Evolutionary conservation across 2,329 filamentous ascomycete genomes (phyloP).

Genomic region (Pseudonectria buxi): DNA sequence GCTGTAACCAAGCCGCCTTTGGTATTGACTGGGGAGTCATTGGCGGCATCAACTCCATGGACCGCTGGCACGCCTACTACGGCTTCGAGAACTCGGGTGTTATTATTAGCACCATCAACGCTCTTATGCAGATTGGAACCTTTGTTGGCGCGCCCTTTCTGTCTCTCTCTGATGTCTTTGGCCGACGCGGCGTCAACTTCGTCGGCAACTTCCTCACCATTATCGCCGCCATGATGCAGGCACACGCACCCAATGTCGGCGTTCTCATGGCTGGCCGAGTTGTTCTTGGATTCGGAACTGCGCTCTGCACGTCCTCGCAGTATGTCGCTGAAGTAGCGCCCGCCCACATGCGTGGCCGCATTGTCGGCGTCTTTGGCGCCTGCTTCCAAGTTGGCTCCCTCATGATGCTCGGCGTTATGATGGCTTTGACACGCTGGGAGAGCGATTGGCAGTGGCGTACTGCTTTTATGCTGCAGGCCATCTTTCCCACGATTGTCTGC

Average conservation of each 20-base stretch:
- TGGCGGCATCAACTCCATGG: constrained; percentile 17
- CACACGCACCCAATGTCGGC: constrained; percentile 11
- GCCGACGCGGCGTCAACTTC: constrained; percentile 18
- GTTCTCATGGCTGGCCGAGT: constrained; percentile 15
- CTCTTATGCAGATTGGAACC: constrained; percentile 17
- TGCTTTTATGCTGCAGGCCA: constrained; percentile 15
- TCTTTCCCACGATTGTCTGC: constrained; percentile 14
- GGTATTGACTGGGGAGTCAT: constrained; percentile 19
- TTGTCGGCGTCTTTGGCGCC: constrained; percentile 17
- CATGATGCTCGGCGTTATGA: constrained; percentile 16
- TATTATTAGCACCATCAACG: constrained; percentile 15
- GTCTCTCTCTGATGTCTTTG: constrained; percentile 12
- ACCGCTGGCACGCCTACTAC: constrained; percentile 17
- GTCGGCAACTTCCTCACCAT: constrained; percentile 12
- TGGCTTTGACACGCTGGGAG: constrained; percentile 16
- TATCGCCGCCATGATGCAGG: constrained; percentile 15
- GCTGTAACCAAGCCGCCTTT: constrained; percentile 9
- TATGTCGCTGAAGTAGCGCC: constrained; percentile 17
- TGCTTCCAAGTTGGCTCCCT: constrained; percentile 18
- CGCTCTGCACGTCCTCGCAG: constrained; percentile 17
- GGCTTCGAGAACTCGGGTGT: constrained; percentile 13
- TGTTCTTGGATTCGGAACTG: constrained; percentile 15
- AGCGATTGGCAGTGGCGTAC: constrained; percentile 18
- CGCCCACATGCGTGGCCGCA: constrained; percentile 13
- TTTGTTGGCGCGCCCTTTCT: constrained; percentile 18